Base-by-base conservation (phyloP, 495 filamentous ascomycete genomes). In the Neurospora sp. region DNA sequence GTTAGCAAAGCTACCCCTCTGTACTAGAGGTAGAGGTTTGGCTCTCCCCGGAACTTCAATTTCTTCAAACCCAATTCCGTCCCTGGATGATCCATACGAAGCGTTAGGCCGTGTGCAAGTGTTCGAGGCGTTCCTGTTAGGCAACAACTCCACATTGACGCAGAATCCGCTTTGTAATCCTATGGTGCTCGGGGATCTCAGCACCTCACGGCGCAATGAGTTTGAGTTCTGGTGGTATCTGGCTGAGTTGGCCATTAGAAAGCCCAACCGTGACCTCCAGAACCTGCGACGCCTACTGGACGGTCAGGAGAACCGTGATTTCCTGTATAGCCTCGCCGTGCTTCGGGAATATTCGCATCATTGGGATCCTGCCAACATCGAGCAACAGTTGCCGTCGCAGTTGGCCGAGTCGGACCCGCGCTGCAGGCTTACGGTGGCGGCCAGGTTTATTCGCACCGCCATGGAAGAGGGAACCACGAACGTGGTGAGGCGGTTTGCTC, bases 281-380 rank as follows among this genome's bases (percentile, higher is more conserved):
- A 65, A 35, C 27, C 86, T 90, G 78, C 90, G 93, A 59, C 84
- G 85, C 45, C 82, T 94, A 6, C 86, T 97, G 9, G 90, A 94
- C 73, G 90, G 88, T 71, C 87, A 89, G 22, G 94, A 97, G 82
- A 95, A 94, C 76, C 89, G 94, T n/a, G 94, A 97, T 75, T 92
- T 96, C 8, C 86, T 97, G 40, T 97, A 97, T 79, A 95, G 92
- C 14, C 90, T 97, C 73, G 92, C 92, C 35, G 89, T 97, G 70
- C 89, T 90, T 10, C 89, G 94, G 22, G 89, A 93, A 74, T 85
- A 92, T 44, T 90, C 92, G 38, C 86, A 87, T 44, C 88, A 90
- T 20, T 87, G 91, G 79, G 77, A 86, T 84, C 45, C 93, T 84
- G 71, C 91, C 86, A 77, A 89, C 86, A 75, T 88, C 84, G 77